Conservation (phyloP, 1,284 basidiomycete species). For the Puccinia novopanici region DNA sequence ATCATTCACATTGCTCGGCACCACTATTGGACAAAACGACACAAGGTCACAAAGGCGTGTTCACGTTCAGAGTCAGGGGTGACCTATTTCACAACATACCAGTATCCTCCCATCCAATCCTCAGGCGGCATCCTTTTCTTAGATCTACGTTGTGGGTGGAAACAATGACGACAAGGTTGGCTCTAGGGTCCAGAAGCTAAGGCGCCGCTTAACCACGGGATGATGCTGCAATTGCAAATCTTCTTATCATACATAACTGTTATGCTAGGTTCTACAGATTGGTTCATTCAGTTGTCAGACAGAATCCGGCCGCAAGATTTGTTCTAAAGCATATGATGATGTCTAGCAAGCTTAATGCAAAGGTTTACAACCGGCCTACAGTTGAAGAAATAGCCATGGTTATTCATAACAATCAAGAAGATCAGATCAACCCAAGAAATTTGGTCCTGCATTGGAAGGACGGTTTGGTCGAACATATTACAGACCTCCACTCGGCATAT, state of each 20-base stretch:
- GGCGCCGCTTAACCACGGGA: background rate
- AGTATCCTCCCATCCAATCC: background rate
- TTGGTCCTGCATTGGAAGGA: background rate
- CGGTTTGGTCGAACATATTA: background rate
- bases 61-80: background rate
- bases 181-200: background rate
- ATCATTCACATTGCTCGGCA: background rate
- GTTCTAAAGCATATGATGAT: background rate
- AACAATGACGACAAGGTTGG: background rate
- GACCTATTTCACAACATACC: conserved; percentile 13
- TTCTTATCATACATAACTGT: background rate
- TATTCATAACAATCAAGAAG: background rate
- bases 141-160: conserved; percentile 21
- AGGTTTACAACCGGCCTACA: conserved; percentile 2
- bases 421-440: background rate
- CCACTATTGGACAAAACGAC: background rate
- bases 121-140: background rate
- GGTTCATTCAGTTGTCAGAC: background rate
- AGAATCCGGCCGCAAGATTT: background rate
- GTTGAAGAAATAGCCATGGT: conserved; percentile 22
- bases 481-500: background rate
- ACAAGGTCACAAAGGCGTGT: background rate
- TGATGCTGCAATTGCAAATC: background rate
- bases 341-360: background rate
- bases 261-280: conserved; percentile 1